Percentiles rank a stretch among this genome's conserved stretches.
Evolutionary conservation across 1,284 basidiomycete genomes (phyloP).

Genomic region (Marasmius oreades): DNA sequence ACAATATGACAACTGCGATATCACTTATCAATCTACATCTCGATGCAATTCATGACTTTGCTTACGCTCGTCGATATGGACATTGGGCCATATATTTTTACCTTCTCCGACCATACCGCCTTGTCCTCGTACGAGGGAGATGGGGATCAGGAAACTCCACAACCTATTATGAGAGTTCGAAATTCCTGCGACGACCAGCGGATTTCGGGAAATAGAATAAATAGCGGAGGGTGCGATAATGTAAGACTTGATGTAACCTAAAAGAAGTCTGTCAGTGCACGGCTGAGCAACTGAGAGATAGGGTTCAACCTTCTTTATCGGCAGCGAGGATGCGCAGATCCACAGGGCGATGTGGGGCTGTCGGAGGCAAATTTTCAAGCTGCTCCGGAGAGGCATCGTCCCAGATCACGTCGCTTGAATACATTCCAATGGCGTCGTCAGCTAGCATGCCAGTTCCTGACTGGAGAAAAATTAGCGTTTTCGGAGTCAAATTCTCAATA

Average conservation of each 20-base stretch:
- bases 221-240: conserved; percentile 38
- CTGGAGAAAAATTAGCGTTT: conserved; percentile 18
- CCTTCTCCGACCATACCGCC: conserved; percentile 26
- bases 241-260: conserved; percentile 35
- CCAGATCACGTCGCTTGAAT: conserved; percentile 28
- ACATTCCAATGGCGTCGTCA: conserved; percentile 22
- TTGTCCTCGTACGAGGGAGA: conserved; percentile 28
- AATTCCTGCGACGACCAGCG: conserved; percentile 27
- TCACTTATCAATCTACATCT: background rate
- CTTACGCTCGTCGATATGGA: background rate
- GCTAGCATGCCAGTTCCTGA: conserved; percentile 27
- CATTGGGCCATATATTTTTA: conserved; percentile 12
- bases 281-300: background rate
- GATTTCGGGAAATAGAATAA: conserved; percentile 36
- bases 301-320: conserved; percentile 25
- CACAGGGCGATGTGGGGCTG: conserved; percentile 31
- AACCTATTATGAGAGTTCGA: too few species aligned
- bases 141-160: conserved; percentile 32
- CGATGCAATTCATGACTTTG: background rate
- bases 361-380: conserved; percentile 30
- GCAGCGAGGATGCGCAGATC: conserved; percentile 26
- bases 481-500: too few species aligned
- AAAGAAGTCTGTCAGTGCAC: background rate
- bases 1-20: background rate
- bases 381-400: conserved; percentile 31